Evolutionary conservation across 306 rosid genomes (phyloP).

Genomic region (Prunus davidiana): DNA sequence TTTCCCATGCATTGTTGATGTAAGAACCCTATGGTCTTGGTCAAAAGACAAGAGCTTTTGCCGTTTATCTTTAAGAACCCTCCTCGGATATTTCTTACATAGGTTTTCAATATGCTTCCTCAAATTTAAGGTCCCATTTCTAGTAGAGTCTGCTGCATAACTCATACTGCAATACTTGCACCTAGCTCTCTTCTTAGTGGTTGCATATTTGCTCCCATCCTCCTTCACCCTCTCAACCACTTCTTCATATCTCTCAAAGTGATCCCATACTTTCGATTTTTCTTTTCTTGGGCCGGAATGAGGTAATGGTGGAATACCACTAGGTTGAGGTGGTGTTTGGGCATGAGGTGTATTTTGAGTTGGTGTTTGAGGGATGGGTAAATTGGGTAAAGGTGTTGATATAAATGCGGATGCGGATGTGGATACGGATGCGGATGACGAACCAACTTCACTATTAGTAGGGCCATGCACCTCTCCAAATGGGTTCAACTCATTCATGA

Average conservation of each 20-base stretch:
- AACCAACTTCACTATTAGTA: no score
- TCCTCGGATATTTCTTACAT: not conserved
- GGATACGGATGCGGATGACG: no score
- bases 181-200: not conserved
- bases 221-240: not conserved
- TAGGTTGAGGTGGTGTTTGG: not conserved
- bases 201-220: not conserved
- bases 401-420: no score
- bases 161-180: no score
- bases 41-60: not conserved
- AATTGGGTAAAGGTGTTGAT: no score
- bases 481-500: no score
- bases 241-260: not conserved
- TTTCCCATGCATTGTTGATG: not conserved
- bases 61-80: not conserved
- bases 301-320: not conserved
- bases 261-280: not conserved
- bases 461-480: no score
- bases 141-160: not conserved
- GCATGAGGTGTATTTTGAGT: not conserved
- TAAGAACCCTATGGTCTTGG: not conserved
- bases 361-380: not conserved
- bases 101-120: no score
- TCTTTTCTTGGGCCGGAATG: not conserved
- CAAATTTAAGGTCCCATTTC: not conserved